phyloP scores from a whole-genome alignment of 2,329 filamentous ascomycete genomes.

The Chaetomiaceae sp. region DNA sequence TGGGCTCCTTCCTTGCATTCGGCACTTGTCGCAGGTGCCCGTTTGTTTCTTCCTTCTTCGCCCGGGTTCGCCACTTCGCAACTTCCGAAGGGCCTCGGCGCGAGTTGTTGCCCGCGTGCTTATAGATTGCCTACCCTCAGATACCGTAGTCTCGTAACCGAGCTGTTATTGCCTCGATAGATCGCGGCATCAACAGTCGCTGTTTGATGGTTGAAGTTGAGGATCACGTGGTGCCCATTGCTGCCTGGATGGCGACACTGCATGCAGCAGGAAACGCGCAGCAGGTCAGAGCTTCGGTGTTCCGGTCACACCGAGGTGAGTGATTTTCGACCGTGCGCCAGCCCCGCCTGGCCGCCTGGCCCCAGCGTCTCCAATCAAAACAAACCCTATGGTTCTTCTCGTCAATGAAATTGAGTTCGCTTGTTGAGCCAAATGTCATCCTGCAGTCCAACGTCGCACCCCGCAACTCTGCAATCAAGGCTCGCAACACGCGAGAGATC shows the following conservation, averaged over 20 bases:
- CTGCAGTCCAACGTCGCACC: neutral
- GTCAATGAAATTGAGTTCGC: neutral
- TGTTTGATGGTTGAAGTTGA: constrained; percentile 5
- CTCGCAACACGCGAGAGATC: neutral
- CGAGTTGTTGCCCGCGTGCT: neutral
- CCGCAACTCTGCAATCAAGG: neutral
- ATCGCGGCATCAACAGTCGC: neutral
- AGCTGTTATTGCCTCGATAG: neutral
- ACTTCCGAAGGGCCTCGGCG: neutral
- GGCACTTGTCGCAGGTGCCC: neutral
- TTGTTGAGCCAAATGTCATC: neutral
- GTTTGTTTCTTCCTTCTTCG: neutral
- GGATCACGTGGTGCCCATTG: constrained; percentile 8
- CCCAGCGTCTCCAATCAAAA: neutral
- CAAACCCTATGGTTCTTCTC: no score
- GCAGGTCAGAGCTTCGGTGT: no score
- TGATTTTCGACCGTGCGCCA: no score
- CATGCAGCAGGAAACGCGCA: no score
- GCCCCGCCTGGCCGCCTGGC: no score
- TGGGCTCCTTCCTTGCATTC: neutral
- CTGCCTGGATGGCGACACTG: no score
- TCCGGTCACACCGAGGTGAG: neutral
- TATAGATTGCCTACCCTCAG: no score
- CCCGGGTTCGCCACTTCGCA: neutral
- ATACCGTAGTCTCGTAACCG: no score